Base-by-base conservation (phyloP, 2,329 filamentous ascomycete species). In the Fusarium sp. region DNA sequence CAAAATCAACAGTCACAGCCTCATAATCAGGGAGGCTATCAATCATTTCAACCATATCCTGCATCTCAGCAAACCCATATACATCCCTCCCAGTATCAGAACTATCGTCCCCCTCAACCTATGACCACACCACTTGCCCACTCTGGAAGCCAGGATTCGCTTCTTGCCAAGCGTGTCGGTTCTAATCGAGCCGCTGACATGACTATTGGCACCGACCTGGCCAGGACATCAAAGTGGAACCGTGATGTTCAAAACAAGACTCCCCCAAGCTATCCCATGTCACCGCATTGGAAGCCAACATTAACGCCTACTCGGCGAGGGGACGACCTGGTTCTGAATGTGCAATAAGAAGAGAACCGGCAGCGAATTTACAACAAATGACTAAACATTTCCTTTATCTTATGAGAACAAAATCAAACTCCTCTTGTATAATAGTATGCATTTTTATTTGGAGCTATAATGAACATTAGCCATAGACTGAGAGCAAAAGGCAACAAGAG, bases 251-350 rank as follows among this genome's bases (percentile, higher is more conserved):
- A 55, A 30, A 55, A 60, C 22, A 67, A 51, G 34, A 69, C 62
- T 8, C 56, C 46, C 12, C 69, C 69, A 42, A 57, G 53, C 24
- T 42, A 61, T 47, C 57, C 67, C 37, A 29, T 70, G 9, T 74
- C 76, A 25, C 71, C 76, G 22, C 63, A 70, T 25, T 80, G 78
- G 78, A 54, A 89, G 70, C 90, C 90, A 5, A 86, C 85, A 70
- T 74, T 93, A 72, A 93, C 91, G 47, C 91, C 91, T 4, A 90
- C 88, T 60, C 81, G 89, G 65, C 84, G 88, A 51, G 91, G 91
- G 0, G 87, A 90, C 27, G 90, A 92, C 75, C 75, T 93, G 63
- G 90, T 86, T 69, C 74, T 89, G 71, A 85, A 86, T 69, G 86
- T 89, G 66, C 82, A 84, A 65, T 88, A 65, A 72, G 24, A 51